Evolutionary conservation across 2,329 filamentous ascomycete genomes (phyloP).

Genomic region (Cordyceps tenuipes): DNA sequence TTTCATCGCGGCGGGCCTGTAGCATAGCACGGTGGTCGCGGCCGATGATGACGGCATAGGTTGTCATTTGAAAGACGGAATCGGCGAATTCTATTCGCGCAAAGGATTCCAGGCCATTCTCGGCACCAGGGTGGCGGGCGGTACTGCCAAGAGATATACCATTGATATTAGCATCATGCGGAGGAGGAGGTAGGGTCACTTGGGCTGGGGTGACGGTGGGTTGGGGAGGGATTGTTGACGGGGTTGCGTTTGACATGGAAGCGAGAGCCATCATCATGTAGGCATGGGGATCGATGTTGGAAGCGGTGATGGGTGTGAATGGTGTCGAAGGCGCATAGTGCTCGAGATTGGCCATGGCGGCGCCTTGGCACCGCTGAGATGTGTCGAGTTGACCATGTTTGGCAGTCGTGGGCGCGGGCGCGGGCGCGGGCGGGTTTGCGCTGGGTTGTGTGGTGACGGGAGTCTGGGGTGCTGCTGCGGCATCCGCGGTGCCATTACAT

Average conservation of each 20-base stretch:
- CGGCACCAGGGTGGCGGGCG: constrained; percentile 25
- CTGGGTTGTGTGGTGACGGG: background rate
- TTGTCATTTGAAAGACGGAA: constrained; percentile 72
- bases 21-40: constrained; percentile 56
- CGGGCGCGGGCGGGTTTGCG: background rate
- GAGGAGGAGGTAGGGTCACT: constrained; percentile 33
- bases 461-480: background rate
- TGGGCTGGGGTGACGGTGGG: constrained; percentile 39
- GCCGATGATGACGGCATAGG: constrained; percentile 62
- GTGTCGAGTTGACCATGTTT: constrained; percentile 12
- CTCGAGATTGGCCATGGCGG: constrained; percentile 16
- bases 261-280: constrained; percentile 40
- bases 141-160: constrained; percentile 23
- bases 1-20: constrained; percentile 45
- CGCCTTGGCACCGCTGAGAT: constrained; percentile 11
- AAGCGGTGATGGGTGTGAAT: constrained; percentile 25
- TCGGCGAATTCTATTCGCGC: constrained; percentile 62
- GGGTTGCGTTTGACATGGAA: constrained; percentile 26
- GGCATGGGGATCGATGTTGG: constrained; percentile 29
- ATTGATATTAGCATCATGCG: constrained; percentile 24
- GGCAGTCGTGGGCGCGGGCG: background rate
- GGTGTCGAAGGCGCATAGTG: constrained; percentile 25
- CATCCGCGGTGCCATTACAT: background rate
- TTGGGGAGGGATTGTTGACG: constrained; percentile 31
- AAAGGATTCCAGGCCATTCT: constrained; percentile 45